phyloP scores from a whole-genome alignment of 2,329 filamentous ascomycete genomes.

The Cephalotrichum gorgonifer region DNA sequence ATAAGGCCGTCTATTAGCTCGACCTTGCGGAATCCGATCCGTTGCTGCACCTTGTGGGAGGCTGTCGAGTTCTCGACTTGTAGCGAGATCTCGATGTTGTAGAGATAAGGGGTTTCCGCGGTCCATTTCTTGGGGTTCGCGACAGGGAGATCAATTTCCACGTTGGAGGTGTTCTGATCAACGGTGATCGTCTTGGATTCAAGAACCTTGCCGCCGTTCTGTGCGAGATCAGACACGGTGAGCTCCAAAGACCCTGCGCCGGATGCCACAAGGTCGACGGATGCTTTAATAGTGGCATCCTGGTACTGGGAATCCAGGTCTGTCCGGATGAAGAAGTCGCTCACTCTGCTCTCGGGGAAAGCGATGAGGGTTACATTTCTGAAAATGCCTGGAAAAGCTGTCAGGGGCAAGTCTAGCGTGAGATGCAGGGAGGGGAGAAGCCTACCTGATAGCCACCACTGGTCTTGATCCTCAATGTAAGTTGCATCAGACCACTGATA shows the following conservation, averaged over 20 bases:
- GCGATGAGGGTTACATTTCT: constrained; percentile 46
- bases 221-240: constrained; percentile 14
- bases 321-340: constrained; percentile 47
- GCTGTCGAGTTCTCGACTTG: constrained; percentile 13
- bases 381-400: background rate
- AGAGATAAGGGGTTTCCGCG: constrained; percentile 56
- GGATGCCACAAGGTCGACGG: constrained; percentile 29
- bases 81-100: constrained; percentile 33
- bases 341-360: constrained; percentile 42
- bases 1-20: constrained; percentile 52
- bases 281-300: constrained; percentile 39
- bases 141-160: constrained; percentile 22
- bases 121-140: constrained; percentile 53
- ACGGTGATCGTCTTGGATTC: constrained; percentile 13
- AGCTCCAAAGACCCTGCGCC: constrained; percentile 21
- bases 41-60: constrained; percentile 29
- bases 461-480: constrained; percentile 63
- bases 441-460: constrained; percentile 46
- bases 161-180: constrained; percentile 27
- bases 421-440: constrained; percentile 44
- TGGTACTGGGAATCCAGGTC: constrained; percentile 42
- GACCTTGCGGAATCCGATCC: constrained; percentile 52
- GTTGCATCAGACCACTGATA: constrained; percentile 65
- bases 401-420: constrained; percentile 36
- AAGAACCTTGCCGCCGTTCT: constrained; percentile 17